Evolutionary conservation across 2,329 filamentous ascomycete species (phyloP).

Genomic region (Neopestalotiopsis clavispora): DNA sequence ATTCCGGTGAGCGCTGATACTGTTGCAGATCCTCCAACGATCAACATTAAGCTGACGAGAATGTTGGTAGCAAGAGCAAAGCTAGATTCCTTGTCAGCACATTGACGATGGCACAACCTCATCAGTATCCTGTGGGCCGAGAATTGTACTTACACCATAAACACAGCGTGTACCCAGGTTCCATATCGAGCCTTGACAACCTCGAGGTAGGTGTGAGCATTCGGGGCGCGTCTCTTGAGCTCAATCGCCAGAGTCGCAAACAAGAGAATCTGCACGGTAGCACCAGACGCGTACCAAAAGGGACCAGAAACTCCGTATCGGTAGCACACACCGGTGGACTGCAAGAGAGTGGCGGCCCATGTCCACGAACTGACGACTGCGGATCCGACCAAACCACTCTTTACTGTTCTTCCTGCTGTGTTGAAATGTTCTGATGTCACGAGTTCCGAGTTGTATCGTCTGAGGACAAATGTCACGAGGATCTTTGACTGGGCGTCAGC

Average conservation of each 20-base stretch:
- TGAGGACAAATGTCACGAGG: slow-evolving; percentile 39
- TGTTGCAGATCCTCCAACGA: slow-evolving; percentile 83
- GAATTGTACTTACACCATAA: slow-evolving; percentile 56
- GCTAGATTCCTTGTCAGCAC: background rate
- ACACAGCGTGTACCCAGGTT: slow-evolving; percentile 58
- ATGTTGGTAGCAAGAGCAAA: slow-evolving; percentile 88
- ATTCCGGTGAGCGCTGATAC: slow-evolving; percentile 74
- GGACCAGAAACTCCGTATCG: slow-evolving; percentile 71
- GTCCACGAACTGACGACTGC: slow-evolving; percentile 95
- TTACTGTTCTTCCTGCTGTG: slow-evolving; percentile 86
- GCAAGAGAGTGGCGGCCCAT: slow-evolving; percentile 84
- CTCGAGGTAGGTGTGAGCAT: slow-evolving; percentile 86
- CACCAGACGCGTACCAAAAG: slow-evolving; percentile 69
- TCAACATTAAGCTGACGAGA: slow-evolving; percentile 85
- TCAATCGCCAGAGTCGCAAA: slow-evolving; percentile 92
- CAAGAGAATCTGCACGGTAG: slow-evolving; percentile 84
- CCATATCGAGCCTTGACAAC: slow-evolving; percentile 84
- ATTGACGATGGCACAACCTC: too few species aligned
- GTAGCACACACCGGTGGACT: slow-evolving; percentile 83
- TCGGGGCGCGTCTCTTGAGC: slow-evolving; percentile 83
- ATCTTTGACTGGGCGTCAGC: slow-evolving; percentile 7
- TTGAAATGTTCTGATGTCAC: slow-evolving; percentile 94
- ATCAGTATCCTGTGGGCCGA: background rate
- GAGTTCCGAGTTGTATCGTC: slow-evolving; percentile 61
- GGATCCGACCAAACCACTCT: slow-evolving; percentile 84